Evolutionary conservation across 257 asterid species (phyloP), one percentile per base, ranked within the genome.

Genomic region (Solanum corneliomulleri): DNA sequence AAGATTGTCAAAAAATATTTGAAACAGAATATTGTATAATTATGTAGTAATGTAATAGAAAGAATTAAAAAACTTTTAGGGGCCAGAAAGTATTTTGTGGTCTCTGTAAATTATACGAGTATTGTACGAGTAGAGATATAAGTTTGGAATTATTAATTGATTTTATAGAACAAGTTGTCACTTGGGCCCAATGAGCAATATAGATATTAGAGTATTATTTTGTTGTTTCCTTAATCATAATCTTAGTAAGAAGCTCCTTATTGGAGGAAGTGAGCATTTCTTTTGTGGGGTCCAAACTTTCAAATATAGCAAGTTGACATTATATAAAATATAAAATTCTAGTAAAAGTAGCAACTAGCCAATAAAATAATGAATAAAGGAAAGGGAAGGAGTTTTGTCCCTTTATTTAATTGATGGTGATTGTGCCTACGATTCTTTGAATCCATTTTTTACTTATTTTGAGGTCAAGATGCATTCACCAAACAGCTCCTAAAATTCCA

Each of bases 261-360:
- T 88, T 88, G 89, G 86, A 41, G 77, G 84, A 84, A 70, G n/a
- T 62, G 86, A 85, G 90, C 87, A 85, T 89, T 74, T 69, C 45
- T 20, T 31, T 83, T 86, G 58, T 37, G 86, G 84, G 89, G 83
- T 69, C 45, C 41, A 82, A 71, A 81, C 87, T 70, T 39, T 49
- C 6, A 41, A 78, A 29, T 72, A 77, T 72, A 77, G 87, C 91
- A 86, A 90, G 89, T 89, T 85, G 92, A 83, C 86, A 86, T 52
- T 81, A 68, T 72, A 69, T 31, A 88, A 7, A 47, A 33, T 49
- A 69, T 31, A 88, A 7, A 47, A 33, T 49, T 60, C 33, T 45
- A 83, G 3, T 45, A 83, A 75, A 33, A 33, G 86, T 76, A 8
- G 69, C 62, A 84, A 42, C 62, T 84, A 29, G 85, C 85, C 69